Base-by-base conservation (phyloP, 2,329 filamentous ascomycete species). In the Elsinoe necatrix region DNA sequence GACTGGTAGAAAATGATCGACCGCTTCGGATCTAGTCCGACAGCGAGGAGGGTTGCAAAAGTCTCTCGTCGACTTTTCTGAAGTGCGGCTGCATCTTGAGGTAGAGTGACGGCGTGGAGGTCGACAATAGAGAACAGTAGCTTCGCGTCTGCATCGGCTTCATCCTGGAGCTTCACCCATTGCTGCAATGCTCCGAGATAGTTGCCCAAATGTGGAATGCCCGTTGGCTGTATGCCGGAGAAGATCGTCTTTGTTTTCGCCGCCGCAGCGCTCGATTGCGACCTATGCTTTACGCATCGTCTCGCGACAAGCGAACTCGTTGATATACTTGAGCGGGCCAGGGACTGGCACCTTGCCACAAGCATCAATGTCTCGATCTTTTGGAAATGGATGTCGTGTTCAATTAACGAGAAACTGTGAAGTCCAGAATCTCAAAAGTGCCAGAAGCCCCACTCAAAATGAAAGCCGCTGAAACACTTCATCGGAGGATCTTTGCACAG, bases 201-300 rank as follows among this genome's bases (percentile, higher is more conserved):
- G 73, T 98, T 98, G 56, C 93, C 93, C 27, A 98, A 75, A 70
- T 98, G 93, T 12, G 93, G 93, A 21, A 95, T 80, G 34, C 92
- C 93, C 0, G 93, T 98, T 16, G 93, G 93, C 71, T 98, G 93
- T 64, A 98, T 98, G 55, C 91, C 93, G 2, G 93, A 97, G 76
- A 98, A 96, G 65, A 97, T 82, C 58, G 86, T 77, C 56, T 77
- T 67, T 21, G 58, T 21, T 9, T 56, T 41, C 12, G 58, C 31
- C 20, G 52, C 37, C 8, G 21, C 37, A 1, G 41, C 12, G n/a
- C 37, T 47, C 12, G 34, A 37, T n/a, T 12, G 9, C 34, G 14
- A 14, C 14, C 34, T 12, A 6, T n/a, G 34, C 14, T 37, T n/a
- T 6, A 37, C 14, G 9, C 34, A n/a, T 12, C 3, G 9, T 12